Base-by-base conservation (phyloP, 2,329 filamentous ascomycete genomes). In the Calonectria hongkongensis region DNA sequence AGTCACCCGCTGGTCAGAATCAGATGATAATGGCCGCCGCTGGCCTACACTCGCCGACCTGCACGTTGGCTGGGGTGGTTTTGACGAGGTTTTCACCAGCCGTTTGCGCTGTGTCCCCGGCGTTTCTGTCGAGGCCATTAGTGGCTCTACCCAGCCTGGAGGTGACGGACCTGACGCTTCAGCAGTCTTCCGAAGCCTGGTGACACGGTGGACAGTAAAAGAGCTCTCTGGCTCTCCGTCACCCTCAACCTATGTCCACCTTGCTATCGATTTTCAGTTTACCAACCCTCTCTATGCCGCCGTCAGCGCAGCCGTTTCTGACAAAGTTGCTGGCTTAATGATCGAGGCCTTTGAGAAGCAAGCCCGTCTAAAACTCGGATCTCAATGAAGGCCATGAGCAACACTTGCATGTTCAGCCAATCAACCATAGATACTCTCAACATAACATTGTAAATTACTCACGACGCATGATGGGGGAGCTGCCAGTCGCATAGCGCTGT, bases 271-370 rank as follows among this genome's bases (percentile, higher is more conserved):
- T 74, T 98, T 96, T 83, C 91, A 93, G 83, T 98, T 99, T 82
- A 89, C 91, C 78, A 98, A 96, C 84, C 95, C 96, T n/a, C 83
- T 98, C 70, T 97, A 98, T 85, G 93, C 92, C 50, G 92, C 94
- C 25, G 87, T 98, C 81, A 97, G 96, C 82, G 89, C 92, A 45
- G 93, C 94, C 41, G 92, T 97, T 28, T 95, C 95, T 76, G 93
- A 95, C 39, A 95, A 94, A 85, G 92, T 98, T 75, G 96, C 95
- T 1, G 92, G 92, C 4, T 88, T 94, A 75, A 98, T 99, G 95
- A 94, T 98, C 76, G 92, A 94, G 83, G 96, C 97, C 1, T 99
- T 99, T 86, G 96, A 98, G 86, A 90, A 91, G 84, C 89, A 94
- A 80, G 95, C 97, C 7, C 87, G 87, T 81, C 86, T 90, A 79